These are phyloP conservation scores for Pisolithus orientalis DNA, from an alignment of 768 basidiomycete species.

Conservation along the genomic window DNA sequence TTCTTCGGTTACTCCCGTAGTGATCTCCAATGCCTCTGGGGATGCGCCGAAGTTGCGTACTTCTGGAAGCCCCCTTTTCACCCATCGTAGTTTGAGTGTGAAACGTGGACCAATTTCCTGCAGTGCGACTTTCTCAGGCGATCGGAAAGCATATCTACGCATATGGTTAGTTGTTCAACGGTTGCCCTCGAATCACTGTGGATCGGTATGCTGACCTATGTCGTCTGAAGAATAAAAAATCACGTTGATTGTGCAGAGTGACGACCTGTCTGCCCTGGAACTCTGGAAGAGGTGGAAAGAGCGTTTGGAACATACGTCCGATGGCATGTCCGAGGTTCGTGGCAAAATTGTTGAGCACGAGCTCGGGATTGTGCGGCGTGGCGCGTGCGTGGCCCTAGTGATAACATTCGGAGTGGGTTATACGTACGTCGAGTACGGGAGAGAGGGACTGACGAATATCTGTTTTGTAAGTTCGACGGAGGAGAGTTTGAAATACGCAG, in stretches of 20 bases:
- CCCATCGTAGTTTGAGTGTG: slow-evolving; percentile 86
- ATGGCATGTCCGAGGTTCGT: slow-evolving; percentile 91
- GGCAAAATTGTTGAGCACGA: slow-evolving; percentile 90
- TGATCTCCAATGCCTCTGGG: slow-evolving; percentile 51
- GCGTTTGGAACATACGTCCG: slow-evolving; percentile 92
- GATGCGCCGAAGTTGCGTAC: slow-evolving; percentile 64
- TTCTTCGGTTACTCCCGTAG: slow-evolving; percentile 33
- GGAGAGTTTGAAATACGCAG: slow-evolving; percentile 91
- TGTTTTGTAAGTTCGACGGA: slow-evolving; percentile 81
- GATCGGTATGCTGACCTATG: slow-evolving; percentile 59
- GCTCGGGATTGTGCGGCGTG: slow-evolving; percentile 90
- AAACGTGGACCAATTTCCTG: slow-evolving; percentile 99
- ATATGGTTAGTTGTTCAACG: slow-evolving; percentile 4
- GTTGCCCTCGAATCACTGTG: background rate
- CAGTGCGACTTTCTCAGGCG: slow-evolving; percentile 81
- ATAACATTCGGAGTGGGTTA: slow-evolving; percentile 5
- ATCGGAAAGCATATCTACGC: slow-evolving; percentile 83
- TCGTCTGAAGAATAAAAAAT: slow-evolving; percentile 95
- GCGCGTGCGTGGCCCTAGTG: slow-evolving; percentile 84
- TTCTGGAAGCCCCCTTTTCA: slow-evolving; percentile 84
- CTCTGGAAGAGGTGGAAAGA: slow-evolving; percentile 92
- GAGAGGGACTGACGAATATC: slow-evolving; percentile 59
- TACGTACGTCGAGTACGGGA: background rate
- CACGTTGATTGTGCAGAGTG: slow-evolving; percentile 93
- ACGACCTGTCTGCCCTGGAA: slow-evolving; percentile 97